phyloP scores from a whole-genome alignment of 805 yeast species.

The Candida coquimbonensis region DNA sequence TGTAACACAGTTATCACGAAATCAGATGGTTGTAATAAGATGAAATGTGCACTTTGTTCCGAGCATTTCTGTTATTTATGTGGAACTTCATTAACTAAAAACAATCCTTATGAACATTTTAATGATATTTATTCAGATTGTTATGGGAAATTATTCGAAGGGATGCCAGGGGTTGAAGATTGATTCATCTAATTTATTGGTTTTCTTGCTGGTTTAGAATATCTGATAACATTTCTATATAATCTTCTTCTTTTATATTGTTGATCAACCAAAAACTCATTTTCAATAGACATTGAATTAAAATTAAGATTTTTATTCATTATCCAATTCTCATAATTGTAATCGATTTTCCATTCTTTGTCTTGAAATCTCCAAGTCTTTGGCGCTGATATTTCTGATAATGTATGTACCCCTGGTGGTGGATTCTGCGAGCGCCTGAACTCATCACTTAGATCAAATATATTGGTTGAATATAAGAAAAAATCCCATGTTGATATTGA shows the following conservation, averaged over 20 bases:
- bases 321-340: conserved; percentile 46
- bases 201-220: conserved; percentile 31
- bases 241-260: conserved; percentile 54
- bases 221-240: conserved; percentile 44
- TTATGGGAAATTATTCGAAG: conserved; percentile 45
- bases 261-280: conserved; percentile 45
- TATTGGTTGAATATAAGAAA: conserved; percentile 44
- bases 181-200: conserved; percentile 18
- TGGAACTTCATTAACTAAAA: conserved; percentile 32
- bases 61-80: conserved; percentile 50
- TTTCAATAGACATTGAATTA: conserved; percentile 24
- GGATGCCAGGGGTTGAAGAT: conserved; percentile 32
- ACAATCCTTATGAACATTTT: conserved; percentile 48
- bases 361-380: conserved; percentile 60
- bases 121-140: conserved; percentile 36
- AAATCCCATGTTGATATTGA: conserved; percentile 60
- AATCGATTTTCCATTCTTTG: conserved; percentile 61
- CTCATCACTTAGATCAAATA: conserved; percentile 47
- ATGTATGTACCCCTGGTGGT: conserved; percentile 56
- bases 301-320: conserved; percentile 33
- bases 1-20: conserved; percentile 45
- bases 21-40: conserved; percentile 59
- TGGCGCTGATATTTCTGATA: conserved; percentile 61
- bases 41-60: conserved; percentile 46
- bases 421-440: conserved; percentile 40